phyloP scores from a whole-genome alignment of 805 yeast genomes.

The Starmerella bombicola region DNA sequence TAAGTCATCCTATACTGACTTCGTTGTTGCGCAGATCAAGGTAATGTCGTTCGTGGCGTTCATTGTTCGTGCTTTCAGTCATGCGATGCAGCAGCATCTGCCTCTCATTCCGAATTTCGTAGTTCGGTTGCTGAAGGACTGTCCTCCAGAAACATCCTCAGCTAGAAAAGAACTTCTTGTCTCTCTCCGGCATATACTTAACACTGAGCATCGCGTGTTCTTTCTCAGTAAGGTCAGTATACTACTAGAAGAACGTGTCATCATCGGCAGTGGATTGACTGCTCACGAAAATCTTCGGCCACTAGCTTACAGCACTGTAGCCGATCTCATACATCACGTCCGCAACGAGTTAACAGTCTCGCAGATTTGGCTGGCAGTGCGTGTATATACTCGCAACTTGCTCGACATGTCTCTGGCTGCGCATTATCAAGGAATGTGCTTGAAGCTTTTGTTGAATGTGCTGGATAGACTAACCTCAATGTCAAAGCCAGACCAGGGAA shows the following conservation, averaged over 20 bases:
- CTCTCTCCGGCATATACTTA: slow-evolving; percentile 87
- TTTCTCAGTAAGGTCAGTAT: slow-evolving; percentile 79
- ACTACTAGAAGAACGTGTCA: slow-evolving; percentile 71
- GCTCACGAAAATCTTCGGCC: slow-evolving; percentile 84
- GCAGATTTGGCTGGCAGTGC: slow-evolving; percentile 80
- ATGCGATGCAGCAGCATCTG: slow-evolving; percentile 45
- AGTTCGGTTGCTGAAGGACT: slow-evolving; percentile 76
- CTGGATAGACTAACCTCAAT: slow-evolving; percentile 78
- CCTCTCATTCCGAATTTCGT: slow-evolving; percentile 74
- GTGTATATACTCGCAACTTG: slow-evolving; percentile 64
- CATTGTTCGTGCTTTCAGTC: slow-evolving; percentile 73
- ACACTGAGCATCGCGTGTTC: slow-evolving; percentile 71
- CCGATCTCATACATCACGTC: slow-evolving; percentile 88
- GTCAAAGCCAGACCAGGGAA: slow-evolving; percentile 67
- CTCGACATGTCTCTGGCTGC: slow-evolving; percentile 72
- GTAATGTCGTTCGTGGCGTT: slow-evolving; percentile 93
- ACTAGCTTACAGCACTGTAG: slow-evolving; percentile 85
- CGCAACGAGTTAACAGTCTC: slow-evolving; percentile 67
- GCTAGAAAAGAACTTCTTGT: slow-evolving; percentile 88
- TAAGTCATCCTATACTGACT: slow-evolving; percentile 72
- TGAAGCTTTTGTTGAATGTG: slow-evolving; percentile 71
- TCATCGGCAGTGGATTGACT: slow-evolving; percentile 88
- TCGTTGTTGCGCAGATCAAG: slow-evolving; percentile 84
- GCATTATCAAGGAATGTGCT: slow-evolving; percentile 93
- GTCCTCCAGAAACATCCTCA: slow-evolving; percentile 84